These are phyloP conservation scores for Fusarium nematophilum DNA, from an alignment of 2,329 filamentous ascomycete species.

Conservation along the genomic window DNA sequence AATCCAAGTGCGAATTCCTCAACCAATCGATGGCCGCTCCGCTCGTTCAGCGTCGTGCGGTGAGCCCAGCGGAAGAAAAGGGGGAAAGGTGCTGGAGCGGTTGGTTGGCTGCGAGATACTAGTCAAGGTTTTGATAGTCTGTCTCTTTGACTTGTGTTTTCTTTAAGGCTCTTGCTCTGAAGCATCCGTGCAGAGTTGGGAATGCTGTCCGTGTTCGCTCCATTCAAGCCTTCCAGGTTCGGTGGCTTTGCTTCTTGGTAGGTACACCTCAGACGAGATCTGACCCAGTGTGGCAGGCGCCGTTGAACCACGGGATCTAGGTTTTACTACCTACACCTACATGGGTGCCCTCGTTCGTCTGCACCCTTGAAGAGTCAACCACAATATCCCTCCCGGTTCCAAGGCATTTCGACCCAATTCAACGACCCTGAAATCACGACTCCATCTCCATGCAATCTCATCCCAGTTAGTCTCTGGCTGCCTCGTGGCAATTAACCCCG, in stretches of 20 bases:
- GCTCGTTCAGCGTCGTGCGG: conserved; percentile 14
- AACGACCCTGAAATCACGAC: conserved; percentile 6
- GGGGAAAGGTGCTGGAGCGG: conserved; percentile 1
- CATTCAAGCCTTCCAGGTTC: too few relatives aligned
- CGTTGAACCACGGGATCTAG: too few relatives aligned
- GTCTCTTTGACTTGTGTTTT: too few relatives aligned
- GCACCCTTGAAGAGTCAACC: too few relatives aligned
- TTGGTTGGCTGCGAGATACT: conserved; percentile 24
- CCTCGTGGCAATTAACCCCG: conserved; percentile 22
- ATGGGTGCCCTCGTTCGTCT: too few relatives aligned
- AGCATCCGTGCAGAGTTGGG: too few relatives aligned
- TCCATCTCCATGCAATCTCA: conserved; percentile 3
- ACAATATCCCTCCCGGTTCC: background rate
- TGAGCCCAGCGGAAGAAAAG: conserved; percentile 7
- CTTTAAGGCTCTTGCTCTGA: too few relatives aligned
- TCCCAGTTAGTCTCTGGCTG: conserved; percentile 9
- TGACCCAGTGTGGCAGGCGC: too few relatives aligned
- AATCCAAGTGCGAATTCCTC: background rate
- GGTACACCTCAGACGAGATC: too few relatives aligned
- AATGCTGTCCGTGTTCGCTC: too few relatives aligned
- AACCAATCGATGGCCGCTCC: conserved; percentile 21
- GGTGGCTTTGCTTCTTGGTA: too few relatives aligned
- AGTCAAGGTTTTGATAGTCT: conserved; percentile 21
- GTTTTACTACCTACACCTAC: too few relatives aligned
- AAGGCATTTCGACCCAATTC: conserved; percentile 21